Conservation (phyloP, 331 rosid genomes). For the Phaseolus coccineus region DNA sequence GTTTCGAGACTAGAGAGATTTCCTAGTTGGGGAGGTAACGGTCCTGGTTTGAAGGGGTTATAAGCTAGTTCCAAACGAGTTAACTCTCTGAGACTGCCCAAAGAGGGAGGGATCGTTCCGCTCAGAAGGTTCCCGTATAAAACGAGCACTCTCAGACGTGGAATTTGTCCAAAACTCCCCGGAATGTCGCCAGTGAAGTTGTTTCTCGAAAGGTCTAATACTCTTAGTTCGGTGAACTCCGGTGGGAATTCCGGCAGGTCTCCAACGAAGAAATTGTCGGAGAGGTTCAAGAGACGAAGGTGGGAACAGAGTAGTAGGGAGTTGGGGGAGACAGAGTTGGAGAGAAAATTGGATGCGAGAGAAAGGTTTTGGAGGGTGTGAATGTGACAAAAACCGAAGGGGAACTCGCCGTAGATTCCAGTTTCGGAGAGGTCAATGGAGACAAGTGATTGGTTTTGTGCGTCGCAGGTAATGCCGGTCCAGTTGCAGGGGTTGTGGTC, state of each 20-base stretch:
- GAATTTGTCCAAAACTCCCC: conserved; percentile 59
- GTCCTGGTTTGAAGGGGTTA: conserved; percentile 51
- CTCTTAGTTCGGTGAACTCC: conserved; percentile 45
- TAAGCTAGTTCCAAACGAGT: conserved; percentile 53
- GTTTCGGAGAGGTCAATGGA: conserved; percentile 56
- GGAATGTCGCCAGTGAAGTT: conserved; percentile 79
- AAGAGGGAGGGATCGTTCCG: conserved; percentile 65
- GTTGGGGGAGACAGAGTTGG: conserved; percentile 52
- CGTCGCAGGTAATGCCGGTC: conserved; percentile 74
- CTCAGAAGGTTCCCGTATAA: conserved; percentile 57
- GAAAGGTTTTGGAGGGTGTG: conserved; percentile 63
- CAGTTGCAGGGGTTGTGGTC: conserved; percentile 62
- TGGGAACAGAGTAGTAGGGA: conserved; percentile 64
- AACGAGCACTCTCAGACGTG: conserved; percentile 46
- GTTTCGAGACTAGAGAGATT: conserved; percentile 60
- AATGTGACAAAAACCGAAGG: conserved; percentile 71
- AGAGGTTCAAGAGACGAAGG: conserved; percentile 61
- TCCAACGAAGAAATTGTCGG: conserved; percentile 59
- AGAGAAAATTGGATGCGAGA: conserved; percentile 43
- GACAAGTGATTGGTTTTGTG: conserved; percentile 42
- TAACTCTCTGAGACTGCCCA: conserved; percentile 71
- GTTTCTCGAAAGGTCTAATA: conserved; percentile 63
- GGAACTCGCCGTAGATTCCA: conserved; percentile 62
- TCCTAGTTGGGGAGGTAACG: conserved; percentile 74
- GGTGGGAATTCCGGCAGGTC: conserved; percentile 66